Percentiles rank a stretch among this genome's conserved stretches.
phyloP scores from a whole-genome alignment of 2,329 filamentous ascomycete genomes.

The Nemania sp. region DNA sequence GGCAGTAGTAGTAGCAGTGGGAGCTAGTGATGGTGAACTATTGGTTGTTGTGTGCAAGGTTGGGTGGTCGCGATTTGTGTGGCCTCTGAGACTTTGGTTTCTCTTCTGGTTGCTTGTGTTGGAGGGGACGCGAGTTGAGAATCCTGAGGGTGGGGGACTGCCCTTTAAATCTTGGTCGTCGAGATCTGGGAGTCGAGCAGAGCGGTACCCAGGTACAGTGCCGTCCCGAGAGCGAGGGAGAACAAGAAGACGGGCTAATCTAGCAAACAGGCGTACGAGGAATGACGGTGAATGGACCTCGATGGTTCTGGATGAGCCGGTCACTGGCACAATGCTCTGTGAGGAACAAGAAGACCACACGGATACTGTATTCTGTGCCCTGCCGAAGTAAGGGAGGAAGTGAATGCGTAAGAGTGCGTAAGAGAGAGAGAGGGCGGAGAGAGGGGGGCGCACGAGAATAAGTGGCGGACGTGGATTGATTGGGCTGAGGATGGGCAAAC shows the following conservation, averaged over 20 bases:
- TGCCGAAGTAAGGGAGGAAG: background rate
- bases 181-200: conserved; percentile 34
- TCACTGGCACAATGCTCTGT: no score
- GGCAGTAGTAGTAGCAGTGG: background rate
- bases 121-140: conserved; percentile 19
- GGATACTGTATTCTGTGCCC: background rate
- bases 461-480: conserved; percentile 4
- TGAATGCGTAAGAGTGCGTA: background rate
- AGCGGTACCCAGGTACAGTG: conserved; percentile 16
- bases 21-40: background rate
- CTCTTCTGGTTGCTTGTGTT: background rate
- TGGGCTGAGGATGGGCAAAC: conserved; percentile 26
- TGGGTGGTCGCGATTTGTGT: conserved; percentile 39
- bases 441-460: background rate
- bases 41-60: conserved; percentile 19
- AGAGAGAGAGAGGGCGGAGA: background rate
- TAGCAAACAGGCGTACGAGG: conserved; percentile 7
- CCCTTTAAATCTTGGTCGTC: conserved; percentile 36
- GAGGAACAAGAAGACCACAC: no score
- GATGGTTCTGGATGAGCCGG: no score
- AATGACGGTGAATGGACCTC: conserved; percentile 3
- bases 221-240: conserved; percentile 21
- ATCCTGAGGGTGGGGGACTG: conserved; percentile 27
- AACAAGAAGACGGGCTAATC: conserved; percentile 7
- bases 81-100: conserved; percentile 28